Evolutionary conservation across 306 rosid genomes (phyloP).

Genomic region (Arachis stenosperma): DNA sequence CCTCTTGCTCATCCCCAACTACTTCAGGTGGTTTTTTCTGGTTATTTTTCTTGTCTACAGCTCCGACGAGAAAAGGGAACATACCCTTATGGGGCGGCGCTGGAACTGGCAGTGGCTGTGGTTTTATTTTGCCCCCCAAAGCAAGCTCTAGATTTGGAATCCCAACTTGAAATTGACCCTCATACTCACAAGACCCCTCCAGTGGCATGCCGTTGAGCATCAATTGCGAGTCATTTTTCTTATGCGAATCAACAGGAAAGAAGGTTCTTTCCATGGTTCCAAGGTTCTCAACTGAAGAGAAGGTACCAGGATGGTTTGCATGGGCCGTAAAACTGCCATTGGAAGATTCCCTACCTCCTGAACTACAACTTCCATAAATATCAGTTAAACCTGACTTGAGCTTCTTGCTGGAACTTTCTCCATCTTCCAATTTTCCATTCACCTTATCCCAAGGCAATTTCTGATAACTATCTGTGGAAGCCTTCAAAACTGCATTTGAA

Average conservation of each 20-base stretch:
- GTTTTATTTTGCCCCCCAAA: slow-evolving; percentile 76
- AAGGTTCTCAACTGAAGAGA: slow-evolving; percentile 54
- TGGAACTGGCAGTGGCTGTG: slow-evolving; percentile 19
- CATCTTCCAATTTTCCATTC: slow-evolving; percentile 41
- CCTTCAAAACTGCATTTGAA: slow-evolving; percentile 43
- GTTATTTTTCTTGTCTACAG: slow-evolving; percentile 53
- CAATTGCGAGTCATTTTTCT: slow-evolving; percentile 37
- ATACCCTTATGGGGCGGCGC: slow-evolving; percentile 43
- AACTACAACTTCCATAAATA: slow-evolving; percentile 39
- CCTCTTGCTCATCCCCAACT: slow-evolving; percentile 49
- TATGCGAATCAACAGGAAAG: slow-evolving; percentile 63
- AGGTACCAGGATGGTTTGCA: slow-evolving; percentile 43
- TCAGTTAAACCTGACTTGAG: slow-evolving; percentile 46
- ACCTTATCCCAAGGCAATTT: slow-evolving; percentile 56
- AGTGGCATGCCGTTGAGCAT: slow-evolving; percentile 30
- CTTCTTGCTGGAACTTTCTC: slow-evolving; percentile 53
- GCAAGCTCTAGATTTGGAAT: slow-evolving; percentile 87
- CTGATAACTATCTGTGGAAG: slow-evolving; percentile 42
- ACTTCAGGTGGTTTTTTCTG: slow-evolving; percentile 53
- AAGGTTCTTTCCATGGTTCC: slow-evolving; percentile 71
- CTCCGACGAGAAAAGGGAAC: slow-evolving; percentile 73
- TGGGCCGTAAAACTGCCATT: slow-evolving; percentile 36
- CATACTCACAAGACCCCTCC: slow-evolving; percentile 42
- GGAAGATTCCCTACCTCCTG: slow-evolving; percentile 41
- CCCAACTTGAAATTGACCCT: slow-evolving; percentile 48